phyloP scores from a whole-genome alignment of 495 filamentous ascomycete genomes.

The Poronia punctata region DNA sequence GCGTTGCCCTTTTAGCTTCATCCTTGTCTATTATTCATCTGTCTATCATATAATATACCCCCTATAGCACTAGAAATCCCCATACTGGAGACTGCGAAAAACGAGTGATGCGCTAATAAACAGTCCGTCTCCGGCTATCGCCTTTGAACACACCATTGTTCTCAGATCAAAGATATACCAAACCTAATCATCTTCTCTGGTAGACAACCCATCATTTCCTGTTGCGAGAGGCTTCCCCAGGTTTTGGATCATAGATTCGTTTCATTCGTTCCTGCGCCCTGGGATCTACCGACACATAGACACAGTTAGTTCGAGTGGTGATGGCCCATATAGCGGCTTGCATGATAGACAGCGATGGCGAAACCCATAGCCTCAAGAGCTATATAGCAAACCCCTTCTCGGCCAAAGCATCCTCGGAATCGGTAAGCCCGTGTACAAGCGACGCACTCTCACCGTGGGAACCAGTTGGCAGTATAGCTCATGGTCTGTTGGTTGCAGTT shows the following conservation, averaged over 20 bases:
- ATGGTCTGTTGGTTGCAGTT: slow-evolving; percentile 15
- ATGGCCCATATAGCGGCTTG: slow-evolving; percentile 47
- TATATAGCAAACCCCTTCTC: slow-evolving; percentile 42
- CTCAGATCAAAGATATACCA: slow-evolving; percentile 3
- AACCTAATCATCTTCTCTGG: slow-evolving; percentile 5
- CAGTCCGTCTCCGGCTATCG: slow-evolving; percentile 13
- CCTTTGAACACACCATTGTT: slow-evolving; percentile 1
- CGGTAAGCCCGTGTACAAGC: slow-evolving; percentile 29
- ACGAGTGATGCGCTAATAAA: too few species aligned
- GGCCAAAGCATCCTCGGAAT: slow-evolving; percentile 36
- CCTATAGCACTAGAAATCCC: slow-evolving; percentile 19
- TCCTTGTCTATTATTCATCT: slow-evolving; percentile 17
- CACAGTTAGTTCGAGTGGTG: slow-evolving; percentile 22
- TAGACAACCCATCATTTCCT: slow-evolving; percentile 8
- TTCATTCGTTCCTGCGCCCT: slow-evolving; percentile 14
- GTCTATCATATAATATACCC: slow-evolving; percentile 12
- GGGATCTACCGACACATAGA: slow-evolving; percentile 16
- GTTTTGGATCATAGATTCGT: slow-evolving; percentile 13
- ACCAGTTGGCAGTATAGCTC: slow-evolving; percentile 19
- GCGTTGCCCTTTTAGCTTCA: slow-evolving; percentile 11
- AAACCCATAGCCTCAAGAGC: slow-evolving; percentile 30
- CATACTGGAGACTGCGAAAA: too few species aligned
- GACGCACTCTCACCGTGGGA: slow-evolving; percentile 1
- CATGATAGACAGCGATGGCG: slow-evolving; percentile 34
- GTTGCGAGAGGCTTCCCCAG: background rate